These are phyloP conservation scores for Aphanomyces invadans DNA, from an alignment of 352 stramenopile genomes.

Conservation along the genomic window DNA sequence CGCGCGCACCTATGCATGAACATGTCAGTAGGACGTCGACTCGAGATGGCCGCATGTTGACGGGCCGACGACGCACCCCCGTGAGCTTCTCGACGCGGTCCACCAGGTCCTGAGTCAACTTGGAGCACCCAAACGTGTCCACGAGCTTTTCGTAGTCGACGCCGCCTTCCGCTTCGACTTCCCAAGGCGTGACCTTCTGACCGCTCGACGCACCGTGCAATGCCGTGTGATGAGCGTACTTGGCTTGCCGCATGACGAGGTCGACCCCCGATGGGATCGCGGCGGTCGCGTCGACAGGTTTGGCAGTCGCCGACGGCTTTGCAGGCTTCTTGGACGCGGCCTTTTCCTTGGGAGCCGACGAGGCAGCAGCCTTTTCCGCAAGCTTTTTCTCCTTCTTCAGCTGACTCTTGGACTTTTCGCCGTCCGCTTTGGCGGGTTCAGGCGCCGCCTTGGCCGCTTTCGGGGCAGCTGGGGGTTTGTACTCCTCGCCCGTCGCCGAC, in stretches of 20 bases:
- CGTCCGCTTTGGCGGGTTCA: constrained; percentile 22
- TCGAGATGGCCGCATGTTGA: too few relatives aligned
- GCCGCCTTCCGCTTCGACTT: constrained; percentile 90
- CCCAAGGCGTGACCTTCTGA: constrained; percentile 89
- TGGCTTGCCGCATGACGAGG: constrained; percentile 58
- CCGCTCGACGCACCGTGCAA: constrained; percentile 41
- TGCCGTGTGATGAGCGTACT: constrained; percentile 62
- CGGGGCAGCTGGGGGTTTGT: constrained; percentile 34
- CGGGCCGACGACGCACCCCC: constrained; percentile 73
- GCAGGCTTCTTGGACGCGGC: constrained; percentile 36
- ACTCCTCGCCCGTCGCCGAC: constrained; percentile 59
- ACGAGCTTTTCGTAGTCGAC: constrained; percentile 99
- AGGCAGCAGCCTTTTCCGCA: constrained; percentile 47
- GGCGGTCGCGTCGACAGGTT: constrained; percentile 46
- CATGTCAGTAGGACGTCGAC: background rate
- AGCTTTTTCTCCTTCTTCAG: constrained; percentile 86
- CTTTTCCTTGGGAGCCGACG: constrained; percentile 43
- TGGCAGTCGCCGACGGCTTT: constrained; percentile 67
- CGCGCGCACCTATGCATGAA: constrained; percentile 25
- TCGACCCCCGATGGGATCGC: constrained; percentile 47
- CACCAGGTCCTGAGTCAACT: constrained; percentile 91
- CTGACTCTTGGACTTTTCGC: constrained; percentile 75
- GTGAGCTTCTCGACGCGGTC: constrained; percentile 94
- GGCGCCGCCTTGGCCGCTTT: constrained; percentile 24
- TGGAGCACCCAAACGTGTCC: constrained; percentile 94